Evolutionary conservation across 2,329 filamentous ascomycete genomes (phyloP).

Genomic region (Penicillium psychrosexuale): DNA sequence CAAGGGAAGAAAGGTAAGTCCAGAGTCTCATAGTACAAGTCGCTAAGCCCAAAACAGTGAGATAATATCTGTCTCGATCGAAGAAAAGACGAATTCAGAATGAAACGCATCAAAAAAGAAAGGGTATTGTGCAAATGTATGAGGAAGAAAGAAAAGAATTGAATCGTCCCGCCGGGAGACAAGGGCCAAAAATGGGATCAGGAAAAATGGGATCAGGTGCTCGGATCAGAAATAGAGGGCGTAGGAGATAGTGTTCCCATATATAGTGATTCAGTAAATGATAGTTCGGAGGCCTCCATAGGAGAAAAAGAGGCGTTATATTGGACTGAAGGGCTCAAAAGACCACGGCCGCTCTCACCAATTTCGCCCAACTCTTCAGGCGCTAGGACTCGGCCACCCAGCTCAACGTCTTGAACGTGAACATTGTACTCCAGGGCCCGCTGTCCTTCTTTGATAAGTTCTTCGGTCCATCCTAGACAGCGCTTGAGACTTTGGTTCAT

Average conservation of each 20-base stretch:
- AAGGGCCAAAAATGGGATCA: slow-evolving; percentile 19
- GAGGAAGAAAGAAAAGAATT: slow-evolving; percentile 10
- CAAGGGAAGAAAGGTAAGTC: not conserved
- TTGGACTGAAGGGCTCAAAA: slow-evolving; percentile 33
- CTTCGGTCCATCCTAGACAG: slow-evolving; percentile 85
- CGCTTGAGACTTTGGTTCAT: slow-evolving; percentile 92
- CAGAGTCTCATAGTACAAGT: slow-evolving; percentile 2
- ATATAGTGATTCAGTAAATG: slow-evolving; percentile 2
- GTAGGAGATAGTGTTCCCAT: not conserved
- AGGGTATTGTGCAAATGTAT: slow-evolving; percentile 21
- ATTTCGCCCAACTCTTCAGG: slow-evolving; percentile 59
- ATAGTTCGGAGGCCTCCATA: slow-evolving; percentile 3
- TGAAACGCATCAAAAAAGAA: slow-evolving; percentile 14
- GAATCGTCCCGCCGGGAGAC: slow-evolving; percentile 24
- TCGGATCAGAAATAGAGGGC: slow-evolving; percentile 1
- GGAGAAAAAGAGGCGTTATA: slow-evolving; percentile 8
- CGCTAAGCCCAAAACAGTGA: slow-evolving; percentile 4
- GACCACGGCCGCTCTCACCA: slow-evolving; percentile 30
- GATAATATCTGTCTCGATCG: slow-evolving; percentile 7
- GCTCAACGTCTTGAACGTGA: slow-evolving; percentile 70
- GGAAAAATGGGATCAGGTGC: not conserved
- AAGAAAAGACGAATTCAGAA: slow-evolving; percentile 6
- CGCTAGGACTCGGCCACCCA: slow-evolving; percentile 75
- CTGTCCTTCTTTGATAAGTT: slow-evolving; percentile 81
- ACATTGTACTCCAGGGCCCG: slow-evolving; percentile 84